Base-by-base conservation (phyloP, 2,329 filamentous ascomycete genomes). In the Phialemoniopsis sp. region DNA sequence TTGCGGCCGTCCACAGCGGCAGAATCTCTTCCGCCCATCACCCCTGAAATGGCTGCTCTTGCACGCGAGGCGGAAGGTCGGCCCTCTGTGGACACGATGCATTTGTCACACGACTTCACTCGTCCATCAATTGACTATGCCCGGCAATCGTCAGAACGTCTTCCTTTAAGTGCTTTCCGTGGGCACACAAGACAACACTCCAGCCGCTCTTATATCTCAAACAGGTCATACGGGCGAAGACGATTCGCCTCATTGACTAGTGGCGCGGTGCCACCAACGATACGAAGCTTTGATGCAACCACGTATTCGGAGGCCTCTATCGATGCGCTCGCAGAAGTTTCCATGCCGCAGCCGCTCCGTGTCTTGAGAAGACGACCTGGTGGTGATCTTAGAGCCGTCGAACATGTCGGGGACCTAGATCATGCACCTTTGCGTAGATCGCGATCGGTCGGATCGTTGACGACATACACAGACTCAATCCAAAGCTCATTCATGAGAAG, bases 281-380 rank as follows among this genome's bases (percentile, higher is more conserved):
- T 75, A 8, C 70, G 67, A 37, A 86, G 80, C 52, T 77, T 85
- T 39, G 78, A 83, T 52, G 80, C 77, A 5, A 79, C 70, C 0
- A 74, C 72, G 0, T 68, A 69, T 32, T 79, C 78, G 0, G 73
- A 64, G 30, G 59, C 50, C 5, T 82, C 78, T 2, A 63, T 72
- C 16, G 64, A 64, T 6, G 69, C 54, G 66, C 4, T 69, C 70
- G 1, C 67, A 69, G 7, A 68, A 9, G 64, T 64, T 44, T 38
- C 69, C 3, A 57, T 71, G 35, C 70, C 75, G 2, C 63, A 65
- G 15, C 78, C 79, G n/a, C 62, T 77, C 7, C 76, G 82, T 33
- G 70, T 83, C 32, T 70, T 93, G 45, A 75, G 87, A 44, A 72
- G 87, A 54, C 74, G 82, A 13, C 87, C 86, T 7, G 87, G 87